A percentile compares a stretch with the other conserved stretches of the same genome.
phyloP scores from a whole-genome alignment of 148 eudicot genomes.

The Rhododendron molle region DNA sequence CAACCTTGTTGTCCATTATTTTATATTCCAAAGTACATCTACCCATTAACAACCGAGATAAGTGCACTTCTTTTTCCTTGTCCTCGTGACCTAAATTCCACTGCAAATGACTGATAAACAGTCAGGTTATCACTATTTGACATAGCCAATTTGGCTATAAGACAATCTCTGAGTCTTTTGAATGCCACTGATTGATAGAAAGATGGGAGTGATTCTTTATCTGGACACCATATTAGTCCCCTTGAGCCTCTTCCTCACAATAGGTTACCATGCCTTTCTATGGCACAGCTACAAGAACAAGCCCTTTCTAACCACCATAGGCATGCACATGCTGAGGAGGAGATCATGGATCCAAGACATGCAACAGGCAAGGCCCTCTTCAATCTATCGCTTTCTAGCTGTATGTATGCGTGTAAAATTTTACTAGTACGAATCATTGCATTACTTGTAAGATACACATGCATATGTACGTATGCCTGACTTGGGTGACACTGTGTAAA shows the following conservation, averaged over 20 bases:
- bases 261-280: conserved; percentile 55
- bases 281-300: conserved; percentile 45
- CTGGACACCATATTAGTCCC: conserved; percentile 54
- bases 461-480: neutral
- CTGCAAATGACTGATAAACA: neutral
- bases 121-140: neutral
- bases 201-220: conserved; percentile 25
- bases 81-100: conserved; percentile 11
- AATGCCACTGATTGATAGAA: neutral
- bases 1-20: neutral
- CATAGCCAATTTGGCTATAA: neutral
- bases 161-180: neutral
- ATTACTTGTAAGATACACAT: neutral
- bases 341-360: conserved; percentile 39
- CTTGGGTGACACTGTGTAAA: neutral
- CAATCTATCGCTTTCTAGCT: neutral
- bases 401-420: neutral
- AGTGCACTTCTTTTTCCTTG: conserved; percentile 8
- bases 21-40: neutral
- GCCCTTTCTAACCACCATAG: conserved; percentile 43
- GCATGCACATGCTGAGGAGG: conserved; percentile 30
- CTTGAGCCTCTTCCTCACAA: conserved; percentile 41
- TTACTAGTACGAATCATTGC: neutral
- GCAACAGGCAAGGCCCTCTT: conserved; percentile 33
- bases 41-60: conserved; percentile 1